Evolutionary conservation across 2,329 filamentous ascomycete species (phyloP).

Genomic region (Diatrype stigma): DNA sequence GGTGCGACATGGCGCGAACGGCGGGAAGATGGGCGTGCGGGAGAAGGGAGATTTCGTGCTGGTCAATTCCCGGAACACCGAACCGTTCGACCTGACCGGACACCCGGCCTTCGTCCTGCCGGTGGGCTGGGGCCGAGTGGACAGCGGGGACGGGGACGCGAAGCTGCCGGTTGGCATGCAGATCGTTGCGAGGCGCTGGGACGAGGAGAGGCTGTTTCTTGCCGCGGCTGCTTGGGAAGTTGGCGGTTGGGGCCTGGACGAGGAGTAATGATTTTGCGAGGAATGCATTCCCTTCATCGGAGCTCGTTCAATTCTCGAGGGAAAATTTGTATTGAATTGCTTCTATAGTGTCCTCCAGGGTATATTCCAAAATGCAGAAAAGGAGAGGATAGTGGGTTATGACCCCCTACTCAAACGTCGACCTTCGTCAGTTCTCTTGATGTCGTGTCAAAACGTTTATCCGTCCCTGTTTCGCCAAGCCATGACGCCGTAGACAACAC

Average conservation of each 20-base stretch:
- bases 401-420: too few relatives aligned
- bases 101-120: constrained; percentile 47
- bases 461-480: background rate
- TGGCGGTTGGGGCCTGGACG: constrained; percentile 26
- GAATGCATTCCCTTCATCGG: too few relatives aligned
- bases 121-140: constrained; percentile 27
- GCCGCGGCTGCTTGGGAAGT: constrained; percentile 28
- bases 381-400: too few relatives aligned
- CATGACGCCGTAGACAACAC: background rate
- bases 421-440: too few relatives aligned
- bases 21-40: constrained; percentile 21
- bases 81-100: constrained; percentile 46
- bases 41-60: constrained; percentile 40
- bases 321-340: too few relatives aligned
- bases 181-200: constrained; percentile 24
- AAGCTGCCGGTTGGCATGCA: constrained; percentile 29
- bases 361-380: too few relatives aligned
- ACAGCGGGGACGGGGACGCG: constrained; percentile 12
- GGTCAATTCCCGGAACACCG: constrained; percentile 40
- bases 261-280: too few relatives aligned
- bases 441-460: too few relatives aligned
- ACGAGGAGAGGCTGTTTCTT: constrained; percentile 23
- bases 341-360: too few relatives aligned
- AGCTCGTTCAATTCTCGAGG: too few relatives aligned
- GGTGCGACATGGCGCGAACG: constrained; percentile 31